Base-by-base conservation (phyloP, 495 filamentous ascomycete species). In the Pseudotulostoma volvatum region DNA sequence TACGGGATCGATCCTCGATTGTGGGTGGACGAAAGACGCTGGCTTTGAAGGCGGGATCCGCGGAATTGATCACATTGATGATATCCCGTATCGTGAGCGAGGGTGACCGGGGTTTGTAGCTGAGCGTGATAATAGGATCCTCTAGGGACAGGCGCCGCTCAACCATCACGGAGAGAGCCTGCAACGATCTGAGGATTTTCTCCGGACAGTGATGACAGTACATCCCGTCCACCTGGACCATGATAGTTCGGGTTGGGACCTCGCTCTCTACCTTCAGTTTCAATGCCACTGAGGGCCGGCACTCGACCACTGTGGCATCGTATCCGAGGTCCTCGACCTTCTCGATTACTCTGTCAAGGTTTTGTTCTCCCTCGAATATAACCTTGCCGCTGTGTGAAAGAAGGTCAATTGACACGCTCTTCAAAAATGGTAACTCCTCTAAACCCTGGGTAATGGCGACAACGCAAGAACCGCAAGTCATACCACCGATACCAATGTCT, bases 151-250 rank as follows among this genome's bases (percentile, higher is more conserved):
- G 56, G 1, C 53, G 20, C 17, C 68, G 58, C 7, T 72, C 67
- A 14, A 81, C 51, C 4, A 46, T 48, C n/a, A 78, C 32, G 1
- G 66, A 62, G 18, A 77, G 67, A 11, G 53, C 56, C 30, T 66
- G 47, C 39, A 92, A 55, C 3, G 64, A 62, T 1, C 48, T 58
- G 1, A 65, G 44, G 11, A 93, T 64, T 20, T 73, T 69, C 7
- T 59, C 56, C 1, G 87, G 79, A 48, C 90, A 95, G 52, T 87
- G 79, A 28, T 74, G 67, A 58, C 88, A 95, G 57, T 79, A 88
- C 71, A 95, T 85, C 31, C 90, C 88, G 31, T 82, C 71, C 31
- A 96, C 68, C 21, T 46, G 64, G 43, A 93, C 76, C 35, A 57
- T 57, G 9, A 87, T 64, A 3, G 71, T 73, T 40, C 86, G 64